Base-by-base conservation (phyloP, 768 basidiomycete species). In the Lentinula guzmanii region DNA sequence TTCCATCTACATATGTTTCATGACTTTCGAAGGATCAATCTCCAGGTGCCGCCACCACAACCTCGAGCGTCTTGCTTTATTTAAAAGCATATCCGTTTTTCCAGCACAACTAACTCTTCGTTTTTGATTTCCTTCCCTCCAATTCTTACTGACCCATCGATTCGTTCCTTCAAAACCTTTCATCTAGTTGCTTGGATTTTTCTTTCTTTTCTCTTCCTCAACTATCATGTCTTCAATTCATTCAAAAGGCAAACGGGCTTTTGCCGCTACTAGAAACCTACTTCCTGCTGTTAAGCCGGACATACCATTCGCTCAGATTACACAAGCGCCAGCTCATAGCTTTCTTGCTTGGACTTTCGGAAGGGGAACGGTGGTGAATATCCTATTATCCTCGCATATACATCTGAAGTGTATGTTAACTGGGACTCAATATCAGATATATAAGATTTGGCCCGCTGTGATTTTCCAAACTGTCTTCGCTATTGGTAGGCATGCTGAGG, bases 301-400 rank as follows among this genome's bases (percentile, higher is more conserved):
- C 18, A 60, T 60, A 4, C 58, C 58, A 18, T 37, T 60, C 21
- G 43, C 58, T 8, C 53, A 62, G 11, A 35, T 58, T 8, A 62
- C 57, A 28, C 62, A 63, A 33, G 42, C 50, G n/a, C 62, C 62
- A 5, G 56, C 57, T 4, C 58, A 63, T 53, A 58, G 57, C 24
- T 55, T 63, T 52, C 35, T 63, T 24, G 42, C 62, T 42, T 63
- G 62, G 62, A 58, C 56, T 18, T 63, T 63, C 42, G 62, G 62
- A 28, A 24, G 62, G 15, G 62, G 62, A 15, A 45, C 57, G 18
- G 62, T 63, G 48, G 55, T 62, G 21, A 13, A 55, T 46, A 16
- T 10, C 28, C 7, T 48, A 2, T 11, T 34, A 45, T 46, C 18
- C 3, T 11, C 24, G 9, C 9, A n/a, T 31, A 57, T 54, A 24